A percentile compares a stretch with the other conserved stretches of the same genome.
Evolutionary conservation across 1,284 basidiomycete genomes (phyloP).

Genomic region (Schizophyllum amplum): DNA sequence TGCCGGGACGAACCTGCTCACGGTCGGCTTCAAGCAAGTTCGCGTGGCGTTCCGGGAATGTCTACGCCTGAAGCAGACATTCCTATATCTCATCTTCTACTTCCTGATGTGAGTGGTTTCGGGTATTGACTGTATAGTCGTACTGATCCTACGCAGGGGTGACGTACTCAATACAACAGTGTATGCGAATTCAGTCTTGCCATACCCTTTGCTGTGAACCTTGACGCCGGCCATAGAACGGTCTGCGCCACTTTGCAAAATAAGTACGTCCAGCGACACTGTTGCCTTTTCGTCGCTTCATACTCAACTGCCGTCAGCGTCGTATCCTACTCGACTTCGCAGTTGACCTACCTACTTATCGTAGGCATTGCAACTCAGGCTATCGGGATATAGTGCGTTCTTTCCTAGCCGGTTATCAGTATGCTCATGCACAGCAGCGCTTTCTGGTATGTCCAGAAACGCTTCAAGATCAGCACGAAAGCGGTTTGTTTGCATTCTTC

Average conservation of each 20-base stretch:
- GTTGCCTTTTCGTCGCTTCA: slow-evolving; percentile 2
- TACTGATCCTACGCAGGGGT: slow-evolving; percentile 34
- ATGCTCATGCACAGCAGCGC: slow-evolving; percentile 29
- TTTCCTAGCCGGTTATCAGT: neutral
- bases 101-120: slow-evolving; percentile 56
- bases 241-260: slow-evolving; percentile 77
- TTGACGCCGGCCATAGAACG: slow-evolving; percentile 35
- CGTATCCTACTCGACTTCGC: slow-evolving; percentile 58
- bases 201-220: neutral
- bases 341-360: slow-evolving; percentile 64
- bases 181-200: slow-evolving; percentile 28
- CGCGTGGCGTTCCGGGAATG: slow-evolving; percentile 63
- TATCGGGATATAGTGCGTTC: slow-evolving; percentile 62
- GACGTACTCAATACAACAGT: slow-evolving; percentile 72
- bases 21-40: slow-evolving; percentile 65
- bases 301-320: slow-evolving; percentile 37
- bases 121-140: neutral
- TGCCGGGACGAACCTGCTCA: slow-evolving; percentile 51
- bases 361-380: slow-evolving; percentile 72
- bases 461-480: slow-evolving; percentile 65
- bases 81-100: slow-evolving; percentile 68
- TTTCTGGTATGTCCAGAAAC: slow-evolving; percentile 76
- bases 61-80: slow-evolving; percentile 66
- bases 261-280: slow-evolving; percentile 32
- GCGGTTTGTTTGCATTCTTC: slow-evolving; percentile 30